phyloP scores from a whole-genome alignment of 2,329 filamentous ascomycete genomes.

The Delphinella strobiligena region DNA sequence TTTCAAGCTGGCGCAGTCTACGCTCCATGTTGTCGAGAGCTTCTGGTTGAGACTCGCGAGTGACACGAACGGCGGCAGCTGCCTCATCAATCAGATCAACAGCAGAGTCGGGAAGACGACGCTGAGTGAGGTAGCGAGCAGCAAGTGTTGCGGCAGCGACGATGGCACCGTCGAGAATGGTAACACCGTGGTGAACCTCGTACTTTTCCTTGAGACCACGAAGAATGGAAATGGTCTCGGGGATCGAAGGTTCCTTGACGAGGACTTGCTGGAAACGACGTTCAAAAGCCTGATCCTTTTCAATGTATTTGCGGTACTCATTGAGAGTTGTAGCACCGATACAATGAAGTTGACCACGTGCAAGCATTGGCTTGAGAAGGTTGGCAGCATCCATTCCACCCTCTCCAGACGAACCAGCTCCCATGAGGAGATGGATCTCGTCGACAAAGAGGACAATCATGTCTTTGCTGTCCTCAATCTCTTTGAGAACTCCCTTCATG shows the following conservation, averaged over 20 bases:
- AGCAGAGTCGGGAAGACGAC: constrained; percentile 87
- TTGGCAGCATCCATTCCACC: constrained; percentile 99
- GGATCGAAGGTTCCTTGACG: constrained; percentile 82
- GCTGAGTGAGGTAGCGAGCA: constrained; percentile 80
- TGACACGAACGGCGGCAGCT: constrained; percentile 88
- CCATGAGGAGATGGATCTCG: constrained; percentile 98
- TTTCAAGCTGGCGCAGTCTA: constrained; percentile 79
- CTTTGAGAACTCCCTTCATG: constrained; percentile 98
- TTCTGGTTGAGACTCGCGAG: constrained; percentile 91
- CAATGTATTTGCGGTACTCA: constrained; percentile 97
- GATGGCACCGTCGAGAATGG: constrained; percentile 85
- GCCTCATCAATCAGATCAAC: constrained; percentile 96
- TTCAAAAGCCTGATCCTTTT: constrained; percentile 96
- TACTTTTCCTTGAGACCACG: constrained; percentile 96
- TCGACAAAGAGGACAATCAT: constrained; percentile 98
- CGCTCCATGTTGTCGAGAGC: constrained; percentile 90
- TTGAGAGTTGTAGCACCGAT: constrained; percentile 92
- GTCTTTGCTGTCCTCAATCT: constrained; percentile 87
- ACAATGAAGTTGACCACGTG: constrained; percentile 90
- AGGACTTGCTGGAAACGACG: constrained; percentile 97
- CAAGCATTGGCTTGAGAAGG: constrained; percentile 94
- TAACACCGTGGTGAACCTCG: constrained; percentile 96
- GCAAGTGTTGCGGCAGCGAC: constrained; percentile 86
- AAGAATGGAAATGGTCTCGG: constrained; percentile 94
- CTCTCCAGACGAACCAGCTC: constrained; percentile 84